These are phyloP conservation scores for Geranium rotundifolium DNA, from an alignment of 345 rosid species.

Conservation along the genomic window DNA sequence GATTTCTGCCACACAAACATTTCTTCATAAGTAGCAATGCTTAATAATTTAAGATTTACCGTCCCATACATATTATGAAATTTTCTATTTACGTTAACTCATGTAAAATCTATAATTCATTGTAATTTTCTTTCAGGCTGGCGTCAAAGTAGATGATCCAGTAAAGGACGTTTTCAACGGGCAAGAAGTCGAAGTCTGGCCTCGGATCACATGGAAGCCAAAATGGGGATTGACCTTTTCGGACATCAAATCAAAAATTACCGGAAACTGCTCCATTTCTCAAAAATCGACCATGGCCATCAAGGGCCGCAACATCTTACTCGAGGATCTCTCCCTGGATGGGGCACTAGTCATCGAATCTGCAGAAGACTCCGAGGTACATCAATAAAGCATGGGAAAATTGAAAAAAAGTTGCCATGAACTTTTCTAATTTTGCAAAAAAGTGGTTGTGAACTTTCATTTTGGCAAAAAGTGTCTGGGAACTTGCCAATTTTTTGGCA, in stretches of 20 bases:
- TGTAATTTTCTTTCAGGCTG: slow-evolving; percentile 39
- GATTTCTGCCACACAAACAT: too few species aligned
- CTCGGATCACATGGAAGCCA: slow-evolving; percentile 75
- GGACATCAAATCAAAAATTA: slow-evolving; percentile 56
- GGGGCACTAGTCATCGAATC: slow-evolving; percentile 70
- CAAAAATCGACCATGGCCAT: slow-evolving; percentile 62
- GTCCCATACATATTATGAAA: neutral
- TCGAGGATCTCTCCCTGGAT: slow-evolving; percentile 59
- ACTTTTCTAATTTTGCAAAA: neutral
- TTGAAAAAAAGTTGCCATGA: too few species aligned
- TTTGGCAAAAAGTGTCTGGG: too few species aligned
- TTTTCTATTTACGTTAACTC: too few species aligned
- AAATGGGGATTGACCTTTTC: slow-evolving; percentile 78
- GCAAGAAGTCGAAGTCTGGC: slow-evolving; percentile 95
- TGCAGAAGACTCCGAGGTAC: slow-evolving; percentile 75
- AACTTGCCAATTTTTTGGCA: too few species aligned
- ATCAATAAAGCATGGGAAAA: neutral
- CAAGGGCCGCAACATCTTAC: slow-evolving; percentile 42
- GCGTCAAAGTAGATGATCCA: slow-evolving; percentile 63
- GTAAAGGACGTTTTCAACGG: slow-evolving; percentile 52
- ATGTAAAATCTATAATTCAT: slow-evolving; percentile 5
- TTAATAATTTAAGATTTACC: too few species aligned
- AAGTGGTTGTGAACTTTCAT: too few species aligned
- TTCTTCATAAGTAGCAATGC: too few species aligned
- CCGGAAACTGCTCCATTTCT: slow-evolving; percentile 50